Conservation (phyloP, 345 rosid species). For the Carallia pectinifolia region DNA sequence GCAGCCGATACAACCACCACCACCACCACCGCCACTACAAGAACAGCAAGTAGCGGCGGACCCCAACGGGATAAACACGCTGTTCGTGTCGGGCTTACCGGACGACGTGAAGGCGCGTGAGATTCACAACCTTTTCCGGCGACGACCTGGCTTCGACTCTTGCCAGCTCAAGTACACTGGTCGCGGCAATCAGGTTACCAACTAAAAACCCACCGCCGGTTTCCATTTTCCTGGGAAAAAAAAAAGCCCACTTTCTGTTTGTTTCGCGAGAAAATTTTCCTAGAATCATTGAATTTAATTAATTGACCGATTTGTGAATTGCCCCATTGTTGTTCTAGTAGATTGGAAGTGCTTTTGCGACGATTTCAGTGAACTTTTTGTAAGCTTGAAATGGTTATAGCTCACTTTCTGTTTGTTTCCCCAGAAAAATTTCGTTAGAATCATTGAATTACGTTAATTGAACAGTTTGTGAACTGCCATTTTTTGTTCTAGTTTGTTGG, state of each 20-base stretch:
- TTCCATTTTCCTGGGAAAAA: background rate
- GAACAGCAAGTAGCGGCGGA: conserved; percentile 24
- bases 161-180: conserved; percentile 95
- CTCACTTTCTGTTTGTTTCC: conserved; percentile 18
- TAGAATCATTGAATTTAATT: background rate
- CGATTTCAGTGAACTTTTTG: too few relatives aligned
- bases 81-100: conserved; percentile 85
- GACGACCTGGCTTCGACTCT: conserved; percentile 66
- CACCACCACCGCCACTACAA: conserved; percentile 3
- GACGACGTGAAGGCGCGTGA: conserved; percentile 87
- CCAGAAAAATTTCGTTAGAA: background rate
- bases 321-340: too few relatives aligned
- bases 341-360: too few relatives aligned
- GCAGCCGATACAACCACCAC: conserved; percentile 24
- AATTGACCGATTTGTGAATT: background rate
- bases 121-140: conserved; percentile 87
- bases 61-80: conserved; percentile 56
- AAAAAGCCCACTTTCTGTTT: conserved; percentile 4
- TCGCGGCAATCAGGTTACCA: conserved; percentile 74
- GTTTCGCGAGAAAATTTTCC: conserved; percentile 13
- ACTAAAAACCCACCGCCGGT: too few relatives aligned
- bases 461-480: background rate
- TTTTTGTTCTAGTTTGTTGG: too few relatives aligned
- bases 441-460: background rate
- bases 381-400: too few relatives aligned